Evolutionary conservation across 2,329 filamentous ascomycete genomes (phyloP).

Genomic region (Colletotrichum aenigma): DNA sequence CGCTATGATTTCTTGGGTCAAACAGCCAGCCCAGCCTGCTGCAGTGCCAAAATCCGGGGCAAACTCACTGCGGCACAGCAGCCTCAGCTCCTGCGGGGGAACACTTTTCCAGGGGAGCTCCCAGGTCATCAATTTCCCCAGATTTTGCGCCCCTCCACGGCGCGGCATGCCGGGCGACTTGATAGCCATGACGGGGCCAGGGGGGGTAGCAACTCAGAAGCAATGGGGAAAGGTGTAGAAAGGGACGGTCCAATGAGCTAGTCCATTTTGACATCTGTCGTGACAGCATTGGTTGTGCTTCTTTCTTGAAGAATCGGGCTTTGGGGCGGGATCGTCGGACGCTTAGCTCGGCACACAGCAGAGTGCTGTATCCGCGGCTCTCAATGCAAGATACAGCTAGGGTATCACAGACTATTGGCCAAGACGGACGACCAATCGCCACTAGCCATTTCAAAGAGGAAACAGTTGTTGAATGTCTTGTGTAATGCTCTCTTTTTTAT

Average conservation of each 20-base stretch:
- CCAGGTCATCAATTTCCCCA: slow-evolving; percentile 1
- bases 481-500: background rate
- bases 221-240: background rate
- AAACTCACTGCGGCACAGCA: background rate
- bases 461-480: background rate
- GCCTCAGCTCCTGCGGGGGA: slow-evolving; percentile 3
- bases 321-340: background rate
- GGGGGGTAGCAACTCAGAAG: background rate
- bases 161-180: background rate
- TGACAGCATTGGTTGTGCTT: background rate
- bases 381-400: background rate
- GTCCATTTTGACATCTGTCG: background rate
- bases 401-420: background rate
- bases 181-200: background rate
- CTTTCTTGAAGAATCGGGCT: background rate
- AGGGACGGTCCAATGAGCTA: background rate
- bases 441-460: background rate
- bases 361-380: background rate
- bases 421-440: background rate
- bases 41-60: background rate
- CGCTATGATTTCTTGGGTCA: background rate
- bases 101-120: background rate
- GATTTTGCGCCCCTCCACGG: background rate
- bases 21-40: background rate
- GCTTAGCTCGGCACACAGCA: background rate